Evolutionary conservation across 164 flowering plant species (phyloP).

Genomic region (Umbilicus rupestris): DNA sequence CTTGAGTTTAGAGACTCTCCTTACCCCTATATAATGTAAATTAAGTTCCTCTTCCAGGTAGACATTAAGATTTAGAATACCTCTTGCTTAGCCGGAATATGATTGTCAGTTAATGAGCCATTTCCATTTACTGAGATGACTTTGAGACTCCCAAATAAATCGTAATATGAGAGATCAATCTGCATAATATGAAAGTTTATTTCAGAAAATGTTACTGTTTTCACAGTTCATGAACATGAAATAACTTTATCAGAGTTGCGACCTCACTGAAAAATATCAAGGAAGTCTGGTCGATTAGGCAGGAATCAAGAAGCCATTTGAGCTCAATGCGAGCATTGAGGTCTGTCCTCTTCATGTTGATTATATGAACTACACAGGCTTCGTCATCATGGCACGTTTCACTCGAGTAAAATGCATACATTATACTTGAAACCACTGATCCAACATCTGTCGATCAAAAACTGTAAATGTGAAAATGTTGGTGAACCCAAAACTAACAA

Average conservation of each 20-base stretch:
- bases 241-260: not conserved
- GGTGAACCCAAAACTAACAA: not conserved
- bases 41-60: not conserved
- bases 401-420: constrained; percentile 57
- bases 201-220: not conserved
- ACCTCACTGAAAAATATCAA: constrained; percentile 59
- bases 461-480: not conserved
- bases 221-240: not conserved
- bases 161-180: constrained; percentile 64
- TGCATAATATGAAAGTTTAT: constrained; percentile 17
- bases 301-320: constrained; percentile 50
- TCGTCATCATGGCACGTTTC: constrained; percentile 25
- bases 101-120: constrained; percentile 30
- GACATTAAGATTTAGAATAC: constrained; percentile 20
- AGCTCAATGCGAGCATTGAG: constrained; percentile 40
- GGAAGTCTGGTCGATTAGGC: constrained; percentile 45
- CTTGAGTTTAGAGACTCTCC: no score
- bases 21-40: no score
- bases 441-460: constrained; percentile 38
- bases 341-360: constrained; percentile 57
- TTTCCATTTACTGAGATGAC: constrained; percentile 10
- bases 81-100: constrained; percentile 48
- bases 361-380: constrained; percentile 54
- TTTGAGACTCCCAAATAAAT: constrained; percentile 56
- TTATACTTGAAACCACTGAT: constrained; percentile 42